Percentiles rank a stretch among this genome's conserved stretches.
Conservation (phyloP, 495 filamentous ascomycete species). For the Neurospora sp. region DNA sequence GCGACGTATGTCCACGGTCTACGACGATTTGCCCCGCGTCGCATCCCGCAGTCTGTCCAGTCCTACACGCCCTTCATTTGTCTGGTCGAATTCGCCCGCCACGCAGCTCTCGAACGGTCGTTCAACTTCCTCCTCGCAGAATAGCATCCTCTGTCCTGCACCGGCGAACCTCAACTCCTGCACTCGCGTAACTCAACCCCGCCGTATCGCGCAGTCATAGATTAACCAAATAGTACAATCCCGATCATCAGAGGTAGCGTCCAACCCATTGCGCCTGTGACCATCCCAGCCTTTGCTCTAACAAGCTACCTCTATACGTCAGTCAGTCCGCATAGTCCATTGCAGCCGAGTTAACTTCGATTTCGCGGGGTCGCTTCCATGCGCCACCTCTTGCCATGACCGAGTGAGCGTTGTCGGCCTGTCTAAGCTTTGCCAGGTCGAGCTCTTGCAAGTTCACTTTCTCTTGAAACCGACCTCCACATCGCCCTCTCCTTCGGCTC, state of each 20-base stretch:
- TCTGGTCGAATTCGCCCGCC: background rate
- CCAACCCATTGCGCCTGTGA: background rate
- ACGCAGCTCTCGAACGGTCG: background rate
- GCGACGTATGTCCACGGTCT: background rate
- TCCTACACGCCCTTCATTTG: background rate
- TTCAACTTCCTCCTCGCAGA: background rate
- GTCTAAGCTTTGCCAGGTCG: constrained; percentile 9
- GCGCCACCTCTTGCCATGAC: constrained; percentile 10
- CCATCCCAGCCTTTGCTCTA: background rate
- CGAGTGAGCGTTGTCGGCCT: constrained; percentile 9
- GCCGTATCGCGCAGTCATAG: background rate
- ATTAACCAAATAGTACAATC: background rate
- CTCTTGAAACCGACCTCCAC: background rate
- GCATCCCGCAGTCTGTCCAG: background rate
- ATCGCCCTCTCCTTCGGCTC: background rate
- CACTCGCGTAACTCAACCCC: background rate
- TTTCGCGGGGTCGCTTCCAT: background rate
- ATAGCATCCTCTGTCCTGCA: background rate
- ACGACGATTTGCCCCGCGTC: background rate
- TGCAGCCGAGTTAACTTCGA: background rate
- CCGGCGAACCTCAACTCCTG: background rate
- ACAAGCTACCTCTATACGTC: background rate
- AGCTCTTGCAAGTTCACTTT: background rate
- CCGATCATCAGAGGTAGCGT: background rate
- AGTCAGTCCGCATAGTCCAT: background rate